A percentile compares a stretch with the other conserved stretches of the same genome.
Evolutionary conservation across 345 rosid genomes (phyloP).

Genomic region (Lepidium aucheri): DNA sequence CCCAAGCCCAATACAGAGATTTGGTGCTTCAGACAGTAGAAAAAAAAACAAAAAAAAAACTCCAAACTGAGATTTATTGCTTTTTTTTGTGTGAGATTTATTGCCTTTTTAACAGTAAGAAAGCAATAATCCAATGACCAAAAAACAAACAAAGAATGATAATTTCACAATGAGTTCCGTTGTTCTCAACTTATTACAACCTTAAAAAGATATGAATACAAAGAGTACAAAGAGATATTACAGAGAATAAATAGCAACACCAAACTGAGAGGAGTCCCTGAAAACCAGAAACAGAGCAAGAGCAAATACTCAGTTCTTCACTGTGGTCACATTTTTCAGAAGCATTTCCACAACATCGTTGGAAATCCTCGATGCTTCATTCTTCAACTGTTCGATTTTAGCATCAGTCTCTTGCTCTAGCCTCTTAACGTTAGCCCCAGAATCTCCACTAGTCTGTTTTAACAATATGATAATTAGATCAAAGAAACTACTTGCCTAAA

Average conservation of each 20-base stretch:
- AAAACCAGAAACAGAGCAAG: neutral
- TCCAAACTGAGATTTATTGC: neutral
- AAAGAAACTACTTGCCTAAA: neutral
- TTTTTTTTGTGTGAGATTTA: neutral
- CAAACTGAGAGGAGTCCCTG: neutral
- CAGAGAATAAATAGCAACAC: slow-evolving; percentile 4
- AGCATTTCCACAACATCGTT: slow-evolving; percentile 78
- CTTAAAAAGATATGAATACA: slow-evolving; percentile 1
- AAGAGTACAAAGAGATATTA: neutral
- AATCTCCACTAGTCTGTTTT: slow-evolving; percentile 80
- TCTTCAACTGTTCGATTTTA: slow-evolving; percentile 55
- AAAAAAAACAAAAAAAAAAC: too few species aligned
- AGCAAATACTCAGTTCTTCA: slow-evolving; percentile 46
- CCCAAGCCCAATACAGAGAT: neutral
- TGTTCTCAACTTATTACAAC: slow-evolving; percentile 8
- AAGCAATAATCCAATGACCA: neutral
- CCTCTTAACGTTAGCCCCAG: slow-evolving; percentile 93
- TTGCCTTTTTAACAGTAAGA: neutral
- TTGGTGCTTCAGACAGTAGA: neutral
- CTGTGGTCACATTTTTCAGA: slow-evolving; percentile 72
- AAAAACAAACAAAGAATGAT: neutral
- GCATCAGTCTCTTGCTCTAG: slow-evolving; percentile 72
- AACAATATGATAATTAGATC: neutral
- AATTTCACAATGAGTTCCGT: neutral
- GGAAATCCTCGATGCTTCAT: slow-evolving; percentile 53